A percentile compares a stretch with the other conserved stretches of the same genome.
Evolutionary conservation across 768 basidiomycete genomes (phyloP).

Genomic region (Jaapia argillacea): DNA sequence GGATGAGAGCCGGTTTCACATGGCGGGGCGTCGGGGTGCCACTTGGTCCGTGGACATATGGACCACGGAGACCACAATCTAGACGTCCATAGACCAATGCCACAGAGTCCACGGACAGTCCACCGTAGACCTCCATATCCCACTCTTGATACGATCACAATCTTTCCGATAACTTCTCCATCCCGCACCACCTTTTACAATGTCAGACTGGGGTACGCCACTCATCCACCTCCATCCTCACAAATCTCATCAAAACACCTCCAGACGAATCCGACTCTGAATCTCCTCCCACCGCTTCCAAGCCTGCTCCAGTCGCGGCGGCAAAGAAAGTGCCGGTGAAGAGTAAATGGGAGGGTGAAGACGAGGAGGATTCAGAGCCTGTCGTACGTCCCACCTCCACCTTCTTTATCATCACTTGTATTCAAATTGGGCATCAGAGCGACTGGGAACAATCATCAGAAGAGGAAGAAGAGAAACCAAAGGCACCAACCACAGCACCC

Average conservation of each 20-base stretch:
- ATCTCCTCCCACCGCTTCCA: conserved; percentile 1
- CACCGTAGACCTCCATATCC: too few relatives aligned
- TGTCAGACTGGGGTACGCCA: too few relatives aligned
- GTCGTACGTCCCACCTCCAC: conserved; percentile 43
- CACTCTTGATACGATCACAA: too few relatives aligned
- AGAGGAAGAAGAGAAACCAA: conserved; percentile 36
- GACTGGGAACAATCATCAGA: conserved; percentile 93
- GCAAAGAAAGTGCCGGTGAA: conserved; percentile 20
- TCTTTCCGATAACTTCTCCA: too few relatives aligned
- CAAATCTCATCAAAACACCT: conserved; percentile 13
- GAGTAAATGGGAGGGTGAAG: conserved; percentile 85
- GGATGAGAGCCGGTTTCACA: too few relatives aligned
- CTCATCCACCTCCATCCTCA: too few relatives aligned
- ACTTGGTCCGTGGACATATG: too few relatives aligned
- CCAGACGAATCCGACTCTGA: neutral
- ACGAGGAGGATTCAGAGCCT: conserved; percentile 73
- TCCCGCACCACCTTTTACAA: too few relatives aligned
- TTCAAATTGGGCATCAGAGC: conserved; percentile 40
- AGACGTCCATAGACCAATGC: too few relatives aligned
- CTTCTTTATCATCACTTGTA: conserved; percentile 2
- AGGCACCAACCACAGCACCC: conserved; percentile 43
- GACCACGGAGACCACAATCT: too few relatives aligned
- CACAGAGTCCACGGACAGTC: too few relatives aligned
- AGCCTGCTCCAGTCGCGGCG: conserved; percentile 9
- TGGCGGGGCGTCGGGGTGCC: too few relatives aligned